Evolutionary conservation across 306 rosid species (phyloP).

Genomic region (Aeschynomene evenia): DNA sequence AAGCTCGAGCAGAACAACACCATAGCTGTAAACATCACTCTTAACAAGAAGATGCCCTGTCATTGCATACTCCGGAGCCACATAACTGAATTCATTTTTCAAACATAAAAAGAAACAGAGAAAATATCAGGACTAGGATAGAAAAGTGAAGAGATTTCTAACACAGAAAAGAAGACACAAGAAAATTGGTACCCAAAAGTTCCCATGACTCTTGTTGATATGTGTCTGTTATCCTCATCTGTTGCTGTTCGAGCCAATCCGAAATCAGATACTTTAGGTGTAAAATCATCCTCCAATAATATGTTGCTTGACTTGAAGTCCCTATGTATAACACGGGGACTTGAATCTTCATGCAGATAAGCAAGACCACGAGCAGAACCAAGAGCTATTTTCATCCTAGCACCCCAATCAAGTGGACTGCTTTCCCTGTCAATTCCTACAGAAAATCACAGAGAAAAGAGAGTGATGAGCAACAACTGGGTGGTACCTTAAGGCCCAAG

Average conservation of each 20-base stretch:
- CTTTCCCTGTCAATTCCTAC: constrained; percentile 67
- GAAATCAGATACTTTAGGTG: constrained; percentile 84
- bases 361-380: constrained; percentile 93
- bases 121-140: neutral
- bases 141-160: neutral
- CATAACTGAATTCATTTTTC: constrained; percentile 54
- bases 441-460: constrained; percentile 4
- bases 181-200: constrained; percentile 72
- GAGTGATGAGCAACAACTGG: neutral
- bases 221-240: constrained; percentile 67
- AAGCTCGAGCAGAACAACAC: constrained; percentile 92
- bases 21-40: constrained; percentile 93
- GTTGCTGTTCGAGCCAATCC: constrained; percentile 78
- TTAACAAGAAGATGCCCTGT: constrained; percentile 92
- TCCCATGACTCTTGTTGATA: constrained; percentile 87
- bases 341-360: constrained; percentile 92
- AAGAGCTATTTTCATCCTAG: constrained; percentile 80
- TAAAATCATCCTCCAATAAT: constrained; percentile 78
- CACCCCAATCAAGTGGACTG: constrained; percentile 65
- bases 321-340: constrained; percentile 84
- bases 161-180: neutral
- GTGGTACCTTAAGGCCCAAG: constrained; percentile 7
- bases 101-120: neutral
- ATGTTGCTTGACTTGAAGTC: constrained; percentile 94
- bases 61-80: constrained; percentile 95